phyloP scores from a whole-genome alignment of 1,284 basidiomycete species.

The Puccinia polysora region DNA sequence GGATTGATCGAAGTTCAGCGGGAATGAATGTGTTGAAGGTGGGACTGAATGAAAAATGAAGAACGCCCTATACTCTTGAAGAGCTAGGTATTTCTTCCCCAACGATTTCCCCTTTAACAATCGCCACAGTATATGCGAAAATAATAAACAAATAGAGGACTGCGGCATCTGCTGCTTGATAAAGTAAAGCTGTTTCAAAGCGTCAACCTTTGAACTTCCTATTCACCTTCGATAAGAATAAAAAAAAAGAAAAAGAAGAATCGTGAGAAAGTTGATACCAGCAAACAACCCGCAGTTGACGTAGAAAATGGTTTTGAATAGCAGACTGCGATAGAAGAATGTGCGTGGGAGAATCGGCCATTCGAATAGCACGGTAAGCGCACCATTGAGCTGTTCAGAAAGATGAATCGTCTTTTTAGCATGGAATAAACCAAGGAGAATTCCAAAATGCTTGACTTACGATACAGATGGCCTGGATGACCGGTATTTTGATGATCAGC shows the following conservation, averaged over 20 bases:
- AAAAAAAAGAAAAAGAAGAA: neutral
- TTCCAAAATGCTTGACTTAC: neutral
- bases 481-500: slow-evolving; percentile 17
- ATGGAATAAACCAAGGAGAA: neutral
- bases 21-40: no score
- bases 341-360: slow-evolving; percentile 19
- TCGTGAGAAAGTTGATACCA: neutral
- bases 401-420: neutral
- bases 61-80: slow-evolving; percentile 8
- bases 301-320: slow-evolving; percentile 25
- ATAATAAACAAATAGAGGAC: slow-evolving; percentile 17
- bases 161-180: slow-evolving; percentile 27
- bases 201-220: neutral
- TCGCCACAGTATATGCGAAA: slow-evolving; percentile 15
- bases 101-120: slow-evolving; percentile 5
- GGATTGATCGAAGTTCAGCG: no score
- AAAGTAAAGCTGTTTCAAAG: neutral
- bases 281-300: neutral
- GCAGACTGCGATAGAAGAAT: slow-evolving; percentile 20
- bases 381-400: slow-evolving; percentile 7
- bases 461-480: slow-evolving; percentile 18
- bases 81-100: neutral
- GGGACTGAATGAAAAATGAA: no score
- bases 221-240: neutral
- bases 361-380: slow-evolving; percentile 11